These are phyloP conservation scores for Meira miltonrushii DNA, from an alignment of 1,284 basidiomycete genomes.

Conservation along the genomic window DNA sequence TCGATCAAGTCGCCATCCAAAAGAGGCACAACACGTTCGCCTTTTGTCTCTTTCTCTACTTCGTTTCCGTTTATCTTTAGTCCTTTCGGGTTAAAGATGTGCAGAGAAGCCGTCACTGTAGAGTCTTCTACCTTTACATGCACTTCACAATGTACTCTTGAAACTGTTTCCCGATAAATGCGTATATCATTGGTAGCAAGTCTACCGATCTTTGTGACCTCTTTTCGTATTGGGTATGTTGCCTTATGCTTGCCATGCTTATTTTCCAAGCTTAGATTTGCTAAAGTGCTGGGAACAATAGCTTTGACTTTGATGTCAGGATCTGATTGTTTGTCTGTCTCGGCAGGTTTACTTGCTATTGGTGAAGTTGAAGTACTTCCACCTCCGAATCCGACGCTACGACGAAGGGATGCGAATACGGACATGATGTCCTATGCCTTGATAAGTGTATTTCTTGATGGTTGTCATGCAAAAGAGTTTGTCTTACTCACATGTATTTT, in stretches of 20 bases:
- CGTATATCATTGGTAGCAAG: background rate
- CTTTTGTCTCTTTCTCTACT: too few species aligned
- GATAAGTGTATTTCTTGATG: background rate
- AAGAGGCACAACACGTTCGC: background rate
- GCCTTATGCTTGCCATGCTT: background rate
- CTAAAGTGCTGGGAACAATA: background rate
- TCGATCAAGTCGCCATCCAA: background rate
- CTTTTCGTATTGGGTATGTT: background rate
- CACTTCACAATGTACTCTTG: background rate
- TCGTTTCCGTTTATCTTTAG: background rate
- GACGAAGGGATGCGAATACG: background rate
- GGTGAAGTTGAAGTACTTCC: background rate
- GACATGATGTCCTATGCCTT: background rate
- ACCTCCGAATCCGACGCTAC: background rate
- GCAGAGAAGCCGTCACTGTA: background rate
- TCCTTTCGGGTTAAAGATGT: background rate
- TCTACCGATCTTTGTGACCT: slow-evolving; percentile 1
- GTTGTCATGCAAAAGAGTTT: background rate
- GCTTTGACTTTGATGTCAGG: background rate
- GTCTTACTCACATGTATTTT: too few species aligned
- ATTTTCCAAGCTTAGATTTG: background rate
- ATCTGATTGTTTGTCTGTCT: background rate
- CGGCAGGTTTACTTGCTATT: background rate
- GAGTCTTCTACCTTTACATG: background rate
- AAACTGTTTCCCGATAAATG: slow-evolving; percentile 1